Conservation (phyloP, 2,329 filamentous ascomycete genomes). For the Diaporthe eres region DNA sequence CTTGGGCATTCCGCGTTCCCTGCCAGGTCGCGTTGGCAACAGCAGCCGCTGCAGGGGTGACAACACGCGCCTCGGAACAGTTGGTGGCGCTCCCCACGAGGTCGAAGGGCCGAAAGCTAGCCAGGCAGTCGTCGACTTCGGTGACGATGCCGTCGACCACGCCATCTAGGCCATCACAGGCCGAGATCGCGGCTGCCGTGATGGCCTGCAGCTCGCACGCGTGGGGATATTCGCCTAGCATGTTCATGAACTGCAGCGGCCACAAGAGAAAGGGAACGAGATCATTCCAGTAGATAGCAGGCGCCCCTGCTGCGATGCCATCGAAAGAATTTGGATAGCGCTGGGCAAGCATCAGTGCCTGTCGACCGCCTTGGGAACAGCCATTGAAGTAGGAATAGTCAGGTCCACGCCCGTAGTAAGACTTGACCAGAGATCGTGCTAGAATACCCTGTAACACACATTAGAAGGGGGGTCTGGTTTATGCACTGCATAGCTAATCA, state of each 20-base stretch:
- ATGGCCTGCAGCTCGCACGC: constrained; percentile 55
- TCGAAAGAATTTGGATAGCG: constrained; percentile 69
- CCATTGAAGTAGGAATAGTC: constrained; percentile 68
- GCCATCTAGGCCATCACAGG: constrained; percentile 64
- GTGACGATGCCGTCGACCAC: constrained; percentile 57
- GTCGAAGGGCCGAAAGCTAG: neutral
- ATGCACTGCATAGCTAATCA: neutral
- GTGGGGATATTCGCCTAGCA: constrained; percentile 55
- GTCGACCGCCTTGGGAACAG: constrained; percentile 71
- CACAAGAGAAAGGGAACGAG: constrained; percentile 55
- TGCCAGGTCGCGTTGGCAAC: constrained; percentile 17
- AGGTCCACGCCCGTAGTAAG: constrained; percentile 56
- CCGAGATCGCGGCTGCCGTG: constrained; percentile 53
- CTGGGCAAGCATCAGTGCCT: constrained; percentile 69
- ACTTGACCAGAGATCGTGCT: constrained; percentile 49
- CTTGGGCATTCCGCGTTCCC: neutral
- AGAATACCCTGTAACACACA: neutral
- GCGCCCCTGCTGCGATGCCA: constrained; percentile 64
- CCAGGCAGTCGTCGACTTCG: neutral
- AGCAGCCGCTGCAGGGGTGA: neutral
- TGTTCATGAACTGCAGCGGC: constrained; percentile 46
- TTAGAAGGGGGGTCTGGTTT: neutral
- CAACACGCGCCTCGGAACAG: neutral
- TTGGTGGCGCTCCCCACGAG: neutral
- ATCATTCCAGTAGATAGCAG: constrained; percentile 54